These are phyloP conservation scores for Ceriops decandra DNA, from an alignment of 345 rosid genomes.

Conservation along the genomic window DNA sequence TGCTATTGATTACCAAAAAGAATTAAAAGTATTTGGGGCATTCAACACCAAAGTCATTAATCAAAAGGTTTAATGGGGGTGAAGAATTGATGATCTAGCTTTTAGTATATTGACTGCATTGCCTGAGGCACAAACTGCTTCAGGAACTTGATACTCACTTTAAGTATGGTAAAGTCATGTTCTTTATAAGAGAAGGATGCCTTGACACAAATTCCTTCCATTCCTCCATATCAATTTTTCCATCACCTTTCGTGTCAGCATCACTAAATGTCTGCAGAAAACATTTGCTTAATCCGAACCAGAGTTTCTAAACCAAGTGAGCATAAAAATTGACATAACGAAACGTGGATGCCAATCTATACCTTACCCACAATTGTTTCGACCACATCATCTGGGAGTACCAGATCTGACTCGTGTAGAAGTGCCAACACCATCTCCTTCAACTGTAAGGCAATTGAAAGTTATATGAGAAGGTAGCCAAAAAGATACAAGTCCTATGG, in stretches of 20 bases:
- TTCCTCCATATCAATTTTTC: slow-evolving; percentile 77
- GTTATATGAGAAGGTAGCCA: neutral
- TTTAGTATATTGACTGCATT: neutral
- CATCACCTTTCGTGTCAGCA: slow-evolving; percentile 69
- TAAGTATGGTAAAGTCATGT: slow-evolving; percentile 89
- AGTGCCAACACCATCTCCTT: slow-evolving; percentile 95
- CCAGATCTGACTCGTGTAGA: slow-evolving; percentile 77
- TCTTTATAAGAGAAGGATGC: slow-evolving; percentile 80
- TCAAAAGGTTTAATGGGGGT: neutral
- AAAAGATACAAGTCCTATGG: neutral
- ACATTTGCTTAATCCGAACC: neutral
- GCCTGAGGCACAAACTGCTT: neutral
- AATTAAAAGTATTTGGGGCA: neutral
- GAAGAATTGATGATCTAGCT: neutral
- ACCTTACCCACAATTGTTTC: slow-evolving; percentile 81
- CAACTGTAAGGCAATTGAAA: slow-evolving; percentile 39
- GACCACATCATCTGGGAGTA: slow-evolving; percentile 59
- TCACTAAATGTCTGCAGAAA: slow-evolving; percentile 55
- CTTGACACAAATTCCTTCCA: slow-evolving; percentile 76
- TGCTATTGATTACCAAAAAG: neutral
- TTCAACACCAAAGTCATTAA: neutral
- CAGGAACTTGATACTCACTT: slow-evolving; percentile 43
- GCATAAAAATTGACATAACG: neutral
- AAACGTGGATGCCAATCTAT: neutral
- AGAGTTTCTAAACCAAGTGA: slow-evolving; percentile 4